phyloP scores from a whole-genome alignment of 2,329 filamentous ascomycete species.

The Simplicillium aogashimaense region DNA sequence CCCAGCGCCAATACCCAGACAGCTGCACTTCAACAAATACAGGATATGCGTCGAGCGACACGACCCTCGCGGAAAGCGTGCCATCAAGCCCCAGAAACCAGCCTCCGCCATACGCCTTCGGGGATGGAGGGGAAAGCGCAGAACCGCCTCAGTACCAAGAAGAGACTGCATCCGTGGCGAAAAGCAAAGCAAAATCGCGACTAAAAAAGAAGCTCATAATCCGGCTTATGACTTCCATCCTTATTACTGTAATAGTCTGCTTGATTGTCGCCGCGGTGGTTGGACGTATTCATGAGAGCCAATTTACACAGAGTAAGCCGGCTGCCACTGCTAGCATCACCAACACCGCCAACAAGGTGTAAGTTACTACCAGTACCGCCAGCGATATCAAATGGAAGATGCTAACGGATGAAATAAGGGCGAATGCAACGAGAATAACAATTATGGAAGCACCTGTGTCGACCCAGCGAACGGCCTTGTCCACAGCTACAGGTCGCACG shows the following conservation, averaged over 20 bases:
- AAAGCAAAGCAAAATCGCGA: not conserved
- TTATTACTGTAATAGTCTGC: not conserved
- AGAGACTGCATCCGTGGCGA: not conserved
- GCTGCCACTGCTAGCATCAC: not conserved
- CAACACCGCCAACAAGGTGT: not conserved
- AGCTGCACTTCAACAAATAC: too few relatives aligned
- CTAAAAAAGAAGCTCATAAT: conserved; percentile 3
- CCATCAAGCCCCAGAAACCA: conserved; percentile 2
- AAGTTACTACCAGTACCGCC: not conserved
- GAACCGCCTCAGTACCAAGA: conserved; percentile 2
- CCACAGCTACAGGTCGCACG: not conserved
- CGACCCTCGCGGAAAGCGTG: not conserved
- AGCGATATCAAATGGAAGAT: not conserved
- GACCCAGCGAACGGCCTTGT: not conserved
- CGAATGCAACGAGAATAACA: not conserved
- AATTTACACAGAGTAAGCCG: not conserved
- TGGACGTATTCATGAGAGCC: conserved; percentile 4
- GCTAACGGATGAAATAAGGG: not conserved
- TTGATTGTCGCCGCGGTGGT: conserved; percentile 2
- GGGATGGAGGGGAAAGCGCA: not conserved
- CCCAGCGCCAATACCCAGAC: too few relatives aligned
- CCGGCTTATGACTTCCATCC: conserved; percentile 1
- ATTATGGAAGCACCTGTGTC: not conserved
- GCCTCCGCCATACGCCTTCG: conserved; percentile 3
- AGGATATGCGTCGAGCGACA: too few relatives aligned